Evolutionary conservation across 148 eudicot genomes (phyloP).

Genomic region (Pharnaceum exiguum): DNA sequence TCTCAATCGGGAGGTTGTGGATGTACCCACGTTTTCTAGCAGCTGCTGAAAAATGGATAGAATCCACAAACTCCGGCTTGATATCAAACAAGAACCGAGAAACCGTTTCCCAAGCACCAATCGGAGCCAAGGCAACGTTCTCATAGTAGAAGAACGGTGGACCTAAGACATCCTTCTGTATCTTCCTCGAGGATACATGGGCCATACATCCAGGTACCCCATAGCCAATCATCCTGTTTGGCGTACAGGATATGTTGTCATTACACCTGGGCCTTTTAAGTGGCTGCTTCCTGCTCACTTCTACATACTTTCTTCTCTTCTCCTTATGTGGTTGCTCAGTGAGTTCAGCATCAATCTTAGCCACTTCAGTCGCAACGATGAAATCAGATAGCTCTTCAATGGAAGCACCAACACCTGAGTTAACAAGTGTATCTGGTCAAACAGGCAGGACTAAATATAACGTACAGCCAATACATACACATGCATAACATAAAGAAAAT

Average conservation of each 20-base stretch:
- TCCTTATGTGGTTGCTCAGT: background rate
- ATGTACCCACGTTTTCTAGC: slow-evolving; percentile 28
- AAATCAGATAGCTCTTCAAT: slow-evolving; percentile 17
- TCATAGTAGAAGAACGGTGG: slow-evolving; percentile 26
- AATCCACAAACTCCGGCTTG: slow-evolving; percentile 25
- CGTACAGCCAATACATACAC: background rate
- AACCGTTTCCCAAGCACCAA: slow-evolving; percentile 15
- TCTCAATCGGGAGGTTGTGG: slow-evolving; percentile 23
- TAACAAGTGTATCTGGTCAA: background rate
- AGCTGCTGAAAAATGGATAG: slow-evolving; percentile 24
- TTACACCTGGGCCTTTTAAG: too few relatives aligned
- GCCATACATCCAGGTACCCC: slow-evolving; percentile 12
- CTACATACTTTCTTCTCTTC: slow-evolving; percentile 5
- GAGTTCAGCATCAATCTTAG: background rate
- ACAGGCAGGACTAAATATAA: background rate
- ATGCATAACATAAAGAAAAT: background rate
- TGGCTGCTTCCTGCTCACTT: background rate
- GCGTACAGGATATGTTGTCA: background rate
- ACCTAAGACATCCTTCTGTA: background rate
- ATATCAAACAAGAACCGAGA: slow-evolving; percentile 15
- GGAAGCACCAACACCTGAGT: slow-evolving; percentile 20
- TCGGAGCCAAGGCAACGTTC: slow-evolving; percentile 20
- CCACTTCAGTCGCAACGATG: slow-evolving; percentile 19
- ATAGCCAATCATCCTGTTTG: slow-evolving; percentile 20
- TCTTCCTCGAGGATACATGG: background rate